phyloP scores from a whole-genome alignment of 2,329 filamentous ascomycete genomes.

The Calonectria ilicicola region DNA sequence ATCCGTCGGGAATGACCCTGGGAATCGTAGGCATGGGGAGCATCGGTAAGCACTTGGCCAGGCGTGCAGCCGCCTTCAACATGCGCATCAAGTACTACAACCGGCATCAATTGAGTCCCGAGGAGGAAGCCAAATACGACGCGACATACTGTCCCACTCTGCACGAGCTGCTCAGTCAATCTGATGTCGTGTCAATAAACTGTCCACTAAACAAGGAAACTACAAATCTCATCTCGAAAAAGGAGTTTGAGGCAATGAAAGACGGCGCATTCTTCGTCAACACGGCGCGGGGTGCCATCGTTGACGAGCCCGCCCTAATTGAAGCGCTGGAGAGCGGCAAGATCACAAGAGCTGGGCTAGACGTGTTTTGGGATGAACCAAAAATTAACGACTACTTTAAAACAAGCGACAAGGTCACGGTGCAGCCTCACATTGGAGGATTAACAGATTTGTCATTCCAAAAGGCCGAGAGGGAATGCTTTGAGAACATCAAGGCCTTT shows the following conservation, averaged over 20 bases:
- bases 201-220: slow-evolving; percentile 57
- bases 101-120: slow-evolving; percentile 47
- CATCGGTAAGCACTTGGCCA: slow-evolving; percentile 59
- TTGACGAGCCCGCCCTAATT: slow-evolving; percentile 62
- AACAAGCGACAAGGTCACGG: slow-evolving; percentile 53
- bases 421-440: slow-evolving; percentile 59
- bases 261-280: slow-evolving; percentile 61
- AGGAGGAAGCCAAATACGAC: slow-evolving; percentile 49
- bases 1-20: slow-evolving; percentile 57
- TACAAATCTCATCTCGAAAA: slow-evolving; percentile 50
- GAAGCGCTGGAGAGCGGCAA: slow-evolving; percentile 59
- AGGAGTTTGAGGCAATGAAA: slow-evolving; percentile 60
- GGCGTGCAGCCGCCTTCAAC: slow-evolving; percentile 54
- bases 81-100: slow-evolving; percentile 59
- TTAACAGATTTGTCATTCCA: slow-evolving; percentile 57
- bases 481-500: slow-evolving; percentile 58
- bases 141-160: slow-evolving; percentile 52
- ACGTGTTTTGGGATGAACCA: slow-evolving; percentile 61
- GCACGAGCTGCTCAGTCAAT: slow-evolving; percentile 52
- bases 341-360: slow-evolving; percentile 59
- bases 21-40: slow-evolving; percentile 62
- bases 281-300: slow-evolving; percentile 61
- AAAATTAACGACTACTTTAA: slow-evolving; percentile 53
- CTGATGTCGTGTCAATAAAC: slow-evolving; percentile 56
- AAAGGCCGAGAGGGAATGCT: slow-evolving; percentile 57